Percentiles rank a stretch among this genome's conserved stretches.
These are phyloP conservation scores for Herpotrichia juniperi DNA, from an alignment of 2,329 filamentous ascomycete genomes.

Conservation along the genomic window DNA sequence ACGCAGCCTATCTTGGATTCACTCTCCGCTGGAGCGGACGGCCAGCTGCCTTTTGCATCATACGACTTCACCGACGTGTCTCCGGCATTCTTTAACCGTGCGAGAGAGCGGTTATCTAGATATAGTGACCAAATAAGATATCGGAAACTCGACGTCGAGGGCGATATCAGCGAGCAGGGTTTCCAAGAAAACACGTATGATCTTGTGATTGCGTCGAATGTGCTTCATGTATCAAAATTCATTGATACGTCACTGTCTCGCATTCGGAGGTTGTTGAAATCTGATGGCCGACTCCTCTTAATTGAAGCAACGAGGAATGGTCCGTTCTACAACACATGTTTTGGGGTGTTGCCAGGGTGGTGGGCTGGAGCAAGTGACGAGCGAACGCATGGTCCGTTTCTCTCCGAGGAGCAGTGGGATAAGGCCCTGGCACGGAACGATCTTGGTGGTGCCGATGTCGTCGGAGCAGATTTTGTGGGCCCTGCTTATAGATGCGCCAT, in stretches of 20 bases:
- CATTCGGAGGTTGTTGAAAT: conserved; percentile 20
- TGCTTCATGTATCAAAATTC: conserved; percentile 13
- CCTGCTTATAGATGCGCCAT: background rate
- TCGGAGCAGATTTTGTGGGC: background rate
- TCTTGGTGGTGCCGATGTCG: background rate
- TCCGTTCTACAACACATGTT: background rate
- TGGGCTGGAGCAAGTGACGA: conserved; percentile 5
- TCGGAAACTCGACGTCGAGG: conserved; percentile 8
- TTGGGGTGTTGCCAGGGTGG: conserved; percentile 10
- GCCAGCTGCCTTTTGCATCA: too few relatives aligned
- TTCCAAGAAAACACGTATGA: conserved; percentile 13
- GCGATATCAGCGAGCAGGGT: conserved; percentile 12
- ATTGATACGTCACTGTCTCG: conserved; percentile 9
- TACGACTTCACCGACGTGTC: conserved; percentile 20
- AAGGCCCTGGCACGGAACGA: background rate
- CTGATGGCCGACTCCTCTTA: conserved; percentile 51
- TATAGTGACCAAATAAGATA: conserved; percentile 3
- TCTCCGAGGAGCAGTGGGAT: conserved; percentile 1
- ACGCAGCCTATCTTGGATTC: background rate
- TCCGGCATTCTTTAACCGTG: conserved; percentile 14
- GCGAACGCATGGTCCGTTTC: background rate
- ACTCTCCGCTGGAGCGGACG: background rate
- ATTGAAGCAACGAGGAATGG: conserved; percentile 38
- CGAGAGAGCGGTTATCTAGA: conserved; percentile 1
- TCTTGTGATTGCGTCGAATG: conserved; percentile 13